Conservation (phyloP, 495 filamentous ascomycete genomes). For the Alectoria sarmentosa region DNA sequence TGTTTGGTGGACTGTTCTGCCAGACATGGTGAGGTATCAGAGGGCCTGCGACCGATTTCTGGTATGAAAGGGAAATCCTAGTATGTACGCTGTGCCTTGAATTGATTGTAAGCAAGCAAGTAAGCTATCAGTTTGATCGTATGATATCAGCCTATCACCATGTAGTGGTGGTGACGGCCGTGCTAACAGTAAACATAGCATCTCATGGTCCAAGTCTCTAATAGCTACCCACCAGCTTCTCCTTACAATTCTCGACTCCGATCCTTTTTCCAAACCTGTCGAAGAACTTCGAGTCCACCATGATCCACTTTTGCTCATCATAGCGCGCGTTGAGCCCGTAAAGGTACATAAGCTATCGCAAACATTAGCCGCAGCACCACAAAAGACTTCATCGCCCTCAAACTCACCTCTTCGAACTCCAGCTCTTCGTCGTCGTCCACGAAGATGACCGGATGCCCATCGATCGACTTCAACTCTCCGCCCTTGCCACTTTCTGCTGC, state of each 20-base stretch:
- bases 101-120: background rate
- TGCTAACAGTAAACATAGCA: background rate
- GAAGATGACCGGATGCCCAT: constrained; percentile 19
- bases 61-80: background rate
- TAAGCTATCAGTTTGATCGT: background rate
- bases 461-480: constrained; percentile 7
- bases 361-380: background rate
- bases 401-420: constrained; percentile 23
- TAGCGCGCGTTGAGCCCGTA: constrained; percentile 11
- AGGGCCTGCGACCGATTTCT: background rate
- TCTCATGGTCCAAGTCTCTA: background rate
- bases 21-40: background rate
- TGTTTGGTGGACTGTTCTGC: background rate
- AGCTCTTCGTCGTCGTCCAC: constrained; percentile 19
- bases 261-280: constrained; percentile 26
- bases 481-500: constrained; percentile 1
- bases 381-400: background rate
- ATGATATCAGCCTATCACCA: background rate
- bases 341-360: constrained; percentile 18
- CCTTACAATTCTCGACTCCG: constrained; percentile 14
- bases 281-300: constrained; percentile 24
- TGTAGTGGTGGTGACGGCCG: background rate
- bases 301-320: constrained; percentile 23
- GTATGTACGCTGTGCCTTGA: background rate
- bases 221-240: constrained; percentile 13